A percentile compares a stretch with the other conserved stretches of the same genome.
phyloP scores from a whole-genome alignment of 345 rosid species.

The Brassica carinata region DNA sequence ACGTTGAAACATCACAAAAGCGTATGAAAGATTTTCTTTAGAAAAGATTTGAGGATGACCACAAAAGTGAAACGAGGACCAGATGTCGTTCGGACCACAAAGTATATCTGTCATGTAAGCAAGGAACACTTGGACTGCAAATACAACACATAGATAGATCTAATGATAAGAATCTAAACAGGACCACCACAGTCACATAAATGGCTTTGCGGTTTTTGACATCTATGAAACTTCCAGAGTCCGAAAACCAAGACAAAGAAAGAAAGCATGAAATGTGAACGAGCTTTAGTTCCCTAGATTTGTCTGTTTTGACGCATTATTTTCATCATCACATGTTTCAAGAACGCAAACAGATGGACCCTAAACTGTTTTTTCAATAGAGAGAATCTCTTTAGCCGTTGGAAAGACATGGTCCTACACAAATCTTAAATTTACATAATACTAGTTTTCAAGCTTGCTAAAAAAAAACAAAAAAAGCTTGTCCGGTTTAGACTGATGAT shows the following conservation, averaged over 20 bases:
- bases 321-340: conserved; percentile 32
- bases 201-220: conserved; percentile 43
- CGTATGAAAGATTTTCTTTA: conserved; percentile 31
- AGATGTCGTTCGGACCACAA: conserved; percentile 34
- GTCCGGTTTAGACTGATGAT: not conserved
- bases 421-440: not conserved
- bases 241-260: conserved; percentile 33
- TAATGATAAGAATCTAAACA: conserved; percentile 36
- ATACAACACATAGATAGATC: conserved; percentile 27
- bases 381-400: not conserved
- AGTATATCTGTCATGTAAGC: conserved; percentile 44
- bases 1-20: conserved; percentile 37
- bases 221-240: conserved; percentile 36
- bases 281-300: conserved; percentile 40
- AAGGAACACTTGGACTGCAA: conserved; percentile 40
- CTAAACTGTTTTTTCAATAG: conserved; percentile 6
- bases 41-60: conserved; percentile 39
- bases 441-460: not conserved
- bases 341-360: conserved; percentile 28
- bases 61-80: conserved; percentile 15
- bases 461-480: not conserved
- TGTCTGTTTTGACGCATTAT: conserved; percentile 25
- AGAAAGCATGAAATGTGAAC: conserved; percentile 5
- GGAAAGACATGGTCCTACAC: not conserved
- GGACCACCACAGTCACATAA: conserved; percentile 42